Evolutionary conservation across 2,329 filamentous ascomycete species (phyloP), one percentile per base, ranked within the genome.

Genomic region (Didymella exigua): DNA sequence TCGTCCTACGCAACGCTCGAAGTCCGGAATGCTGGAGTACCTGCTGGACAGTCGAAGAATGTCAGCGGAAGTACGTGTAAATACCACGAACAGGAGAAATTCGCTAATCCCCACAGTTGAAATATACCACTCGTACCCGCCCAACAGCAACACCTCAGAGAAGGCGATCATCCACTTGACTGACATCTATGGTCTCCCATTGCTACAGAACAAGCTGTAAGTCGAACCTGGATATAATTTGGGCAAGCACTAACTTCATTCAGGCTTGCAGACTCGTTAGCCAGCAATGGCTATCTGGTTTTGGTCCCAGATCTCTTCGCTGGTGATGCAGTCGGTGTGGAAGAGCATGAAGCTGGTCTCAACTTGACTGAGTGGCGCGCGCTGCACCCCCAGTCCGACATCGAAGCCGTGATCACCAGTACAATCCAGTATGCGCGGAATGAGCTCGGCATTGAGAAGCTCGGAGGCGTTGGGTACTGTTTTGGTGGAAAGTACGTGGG

Each of bases 401-500:
- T 79, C 1, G 80, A 84, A 42, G 75, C 77, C 6, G 76, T 83
- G 49, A 75, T 85, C 49, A 75, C 76, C 23, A 72, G 73, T 46
- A 79, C 78, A 42, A 80, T 89, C 63, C 82, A 84, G 70, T 81
- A 83, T 52, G 70, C 90, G 43, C 81, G 82, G 54, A 77, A 80
- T 47, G 87, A 91, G 71, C 77, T 70, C 14, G 59, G 60, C 2
- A 61, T 82, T 41, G 83, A 81, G 66, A 84, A 82, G 61, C 75
- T 91, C 31, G 89, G 83, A 3, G 82, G 79, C 10, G 83, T 86
- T 0, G 89, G 89, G 0, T 91, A 91, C 76, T 91, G 89, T 75
- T 89, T 91, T 61, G 89, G 89, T 41, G 89, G 82, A 50, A 90
- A 89, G 84, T 93, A 89, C 72, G 84, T 90, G 23, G 79, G 82